Evolutionary conservation across 2,329 filamentous ascomycete genomes (phyloP).

Genomic region (Achaetomium macrosporum): DNA sequence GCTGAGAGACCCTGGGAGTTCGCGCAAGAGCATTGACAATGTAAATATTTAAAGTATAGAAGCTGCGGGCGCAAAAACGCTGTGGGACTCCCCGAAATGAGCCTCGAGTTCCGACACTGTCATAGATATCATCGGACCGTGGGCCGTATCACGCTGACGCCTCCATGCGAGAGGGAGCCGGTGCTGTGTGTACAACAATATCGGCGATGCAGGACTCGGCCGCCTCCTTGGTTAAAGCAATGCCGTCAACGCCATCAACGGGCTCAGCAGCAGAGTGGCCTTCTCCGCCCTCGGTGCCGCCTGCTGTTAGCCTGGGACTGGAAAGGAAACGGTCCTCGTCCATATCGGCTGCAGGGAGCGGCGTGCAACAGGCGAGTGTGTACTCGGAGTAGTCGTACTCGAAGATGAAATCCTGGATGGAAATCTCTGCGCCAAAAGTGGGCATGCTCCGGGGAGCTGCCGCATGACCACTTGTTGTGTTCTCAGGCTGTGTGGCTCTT

Average conservation of each 20-base stretch:
- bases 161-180: background rate
- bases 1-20: too few relatives aligned
- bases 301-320: too few relatives aligned
- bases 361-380: conserved; percentile 1
- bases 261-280: background rate
- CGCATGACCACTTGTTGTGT: background rate
- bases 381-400: background rate
- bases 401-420: background rate
- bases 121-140: too few relatives aligned
- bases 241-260: background rate
- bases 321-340: conserved; percentile 1
- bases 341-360: conserved; percentile 3
- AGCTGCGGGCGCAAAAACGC: too few relatives aligned
- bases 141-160: background rate
- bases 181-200: background rate
- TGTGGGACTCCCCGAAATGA: too few relatives aligned
- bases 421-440: too few relatives aligned
- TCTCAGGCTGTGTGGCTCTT: background rate
- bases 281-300: background rate
- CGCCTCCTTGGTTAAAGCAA: conserved; percentile 21
- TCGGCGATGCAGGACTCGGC: conserved; percentile 17
- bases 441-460: background rate
- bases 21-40: too few relatives aligned
- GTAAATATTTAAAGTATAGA: too few relatives aligned
- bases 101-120: too few relatives aligned